A percentile compares a stretch with the other conserved stretches of the same genome.
phyloP scores from a whole-genome alignment of 805 yeast species.

The Wickerhamiella brachini region DNA sequence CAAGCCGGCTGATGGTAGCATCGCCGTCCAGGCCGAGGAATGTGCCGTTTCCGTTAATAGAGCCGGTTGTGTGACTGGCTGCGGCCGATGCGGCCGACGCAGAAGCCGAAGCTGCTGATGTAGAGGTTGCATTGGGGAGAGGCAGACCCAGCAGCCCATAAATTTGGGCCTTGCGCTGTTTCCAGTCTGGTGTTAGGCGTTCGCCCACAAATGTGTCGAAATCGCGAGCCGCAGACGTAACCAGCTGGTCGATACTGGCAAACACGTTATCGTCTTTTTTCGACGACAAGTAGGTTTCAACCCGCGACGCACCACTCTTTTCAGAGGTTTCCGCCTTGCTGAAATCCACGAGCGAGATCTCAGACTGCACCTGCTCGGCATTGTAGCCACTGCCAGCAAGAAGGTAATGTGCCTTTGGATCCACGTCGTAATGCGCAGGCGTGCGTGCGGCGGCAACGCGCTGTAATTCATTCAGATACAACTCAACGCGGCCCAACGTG shows the following conservation, averaged over 20 bases:
- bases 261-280: slow-evolving; percentile 75
- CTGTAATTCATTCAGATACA: slow-evolving; percentile 60
- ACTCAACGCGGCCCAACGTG: slow-evolving; percentile 66
- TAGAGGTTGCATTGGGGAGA: slow-evolving; percentile 16
- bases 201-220: slow-evolving; percentile 66
- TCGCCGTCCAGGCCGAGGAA: slow-evolving; percentile 10
- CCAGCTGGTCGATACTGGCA: slow-evolving; percentile 68
- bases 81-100: slow-evolving; percentile 14
- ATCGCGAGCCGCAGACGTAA: slow-evolving; percentile 61
- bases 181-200: slow-evolving; percentile 75
- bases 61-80: too few species aligned
- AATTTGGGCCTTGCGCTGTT: slow-evolving; percentile 56
- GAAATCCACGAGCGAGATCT: slow-evolving; percentile 23
- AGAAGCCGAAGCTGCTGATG: not conserved
- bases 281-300: slow-evolving; percentile 48
- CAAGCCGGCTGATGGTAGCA: slow-evolving; percentile 2
- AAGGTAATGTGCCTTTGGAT: slow-evolving; percentile 53
- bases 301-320: slow-evolving; percentile 14
- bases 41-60: too few species aligned
- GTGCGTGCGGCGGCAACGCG: slow-evolving; percentile 44
- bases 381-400: slow-evolving; percentile 81
- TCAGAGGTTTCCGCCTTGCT: not conserved
- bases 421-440: slow-evolving; percentile 39
- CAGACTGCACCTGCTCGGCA: slow-evolving; percentile 63
- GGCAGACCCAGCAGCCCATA: slow-evolving; percentile 51